Evolutionary conservation across 2,329 filamentous ascomycete species (phyloP).

Genomic region (Teratosphaeria pseudoeucalypti): DNA sequence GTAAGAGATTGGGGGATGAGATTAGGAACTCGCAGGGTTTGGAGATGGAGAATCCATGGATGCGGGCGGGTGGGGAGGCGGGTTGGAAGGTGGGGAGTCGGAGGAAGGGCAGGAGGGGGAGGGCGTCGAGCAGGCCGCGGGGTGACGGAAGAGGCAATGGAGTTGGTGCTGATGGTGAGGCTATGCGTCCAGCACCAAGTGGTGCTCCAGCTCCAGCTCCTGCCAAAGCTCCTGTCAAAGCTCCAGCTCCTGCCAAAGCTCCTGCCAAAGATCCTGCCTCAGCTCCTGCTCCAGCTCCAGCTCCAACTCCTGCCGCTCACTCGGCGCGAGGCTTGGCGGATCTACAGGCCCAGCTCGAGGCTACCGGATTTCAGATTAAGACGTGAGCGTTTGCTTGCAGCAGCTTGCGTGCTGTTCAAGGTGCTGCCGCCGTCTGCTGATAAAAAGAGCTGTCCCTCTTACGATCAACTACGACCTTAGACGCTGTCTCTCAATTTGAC

Average conservation of each 20-base stretch:
- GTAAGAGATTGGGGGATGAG: background rate
- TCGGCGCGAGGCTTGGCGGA: background rate
- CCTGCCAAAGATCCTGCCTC: background rate
- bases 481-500: too few species aligned
- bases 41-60: background rate
- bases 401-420: too few species aligned
- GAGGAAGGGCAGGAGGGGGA: background rate
- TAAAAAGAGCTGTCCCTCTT: too few species aligned
- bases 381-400: background rate
- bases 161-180: background rate
- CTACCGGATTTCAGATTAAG: background rate
- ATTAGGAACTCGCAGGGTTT: background rate
- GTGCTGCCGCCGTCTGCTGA: too few species aligned
- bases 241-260: background rate
- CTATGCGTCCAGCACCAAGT: background rate
- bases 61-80: background rate
- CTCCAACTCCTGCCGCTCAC: background rate
- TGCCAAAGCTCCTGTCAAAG: too few species aligned
- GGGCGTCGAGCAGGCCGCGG: background rate
- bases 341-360: background rate
- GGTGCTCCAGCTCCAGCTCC: background rate
- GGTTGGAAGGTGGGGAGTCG: background rate
- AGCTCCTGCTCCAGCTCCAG: background rate
- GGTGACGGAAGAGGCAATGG: background rate
- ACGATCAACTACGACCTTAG: too few species aligned